Evolutionary conservation across 305 asterid species (phyloP).

Genomic region (Solanum aculeatissimum): DNA sequence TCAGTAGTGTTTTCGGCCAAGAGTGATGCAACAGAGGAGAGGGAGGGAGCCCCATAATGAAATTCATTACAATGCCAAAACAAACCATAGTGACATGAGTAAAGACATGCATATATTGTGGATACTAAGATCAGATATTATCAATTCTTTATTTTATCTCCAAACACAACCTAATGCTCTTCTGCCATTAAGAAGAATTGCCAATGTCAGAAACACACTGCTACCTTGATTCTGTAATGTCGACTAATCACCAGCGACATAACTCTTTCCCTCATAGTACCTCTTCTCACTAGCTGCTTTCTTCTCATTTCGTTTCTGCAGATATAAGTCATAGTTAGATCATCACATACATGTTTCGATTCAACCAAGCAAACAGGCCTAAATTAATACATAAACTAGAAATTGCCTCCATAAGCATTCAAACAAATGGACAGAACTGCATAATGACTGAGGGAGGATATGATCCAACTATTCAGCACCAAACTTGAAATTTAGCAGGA

Average conservation of each 20-base stretch:
- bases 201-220: background rate
- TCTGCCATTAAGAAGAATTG: background rate
- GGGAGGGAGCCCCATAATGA: background rate
- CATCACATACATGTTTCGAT: background rate
- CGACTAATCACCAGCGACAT: constrained; percentile 65
- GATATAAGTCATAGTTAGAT: background rate
- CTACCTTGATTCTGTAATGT: constrained; percentile 26
- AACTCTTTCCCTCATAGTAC: constrained; percentile 74
- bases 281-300: constrained; percentile 84
- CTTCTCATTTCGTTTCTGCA: constrained; percentile 88
- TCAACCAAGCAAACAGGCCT: background rate
- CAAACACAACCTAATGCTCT: background rate
- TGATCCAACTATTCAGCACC: background rate
- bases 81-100: background rate
- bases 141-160: background rate
- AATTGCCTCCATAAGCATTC: background rate
- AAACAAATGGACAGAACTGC: background rate
- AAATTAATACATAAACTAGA: constrained; percentile 1
- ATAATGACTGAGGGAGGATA: background rate
- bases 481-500: background rate
- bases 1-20: background rate
- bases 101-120: background rate
- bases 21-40: background rate
- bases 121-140: background rate
- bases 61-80: background rate